Evolutionary conservation across 257 asterid genomes (phyloP).

Genomic region (Linderniella brevidens): DNA sequence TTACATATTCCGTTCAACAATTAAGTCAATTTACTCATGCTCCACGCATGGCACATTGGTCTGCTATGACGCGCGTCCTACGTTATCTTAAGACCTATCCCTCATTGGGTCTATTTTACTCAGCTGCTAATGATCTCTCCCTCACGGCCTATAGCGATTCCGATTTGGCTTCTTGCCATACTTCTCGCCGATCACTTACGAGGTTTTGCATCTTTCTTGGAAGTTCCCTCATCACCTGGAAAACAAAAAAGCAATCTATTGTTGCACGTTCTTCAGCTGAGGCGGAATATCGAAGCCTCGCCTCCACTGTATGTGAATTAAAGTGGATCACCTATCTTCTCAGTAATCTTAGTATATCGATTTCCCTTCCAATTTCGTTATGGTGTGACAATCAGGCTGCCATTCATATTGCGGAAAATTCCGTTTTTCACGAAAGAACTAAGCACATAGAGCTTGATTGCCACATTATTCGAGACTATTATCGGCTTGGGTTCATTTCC

Average conservation of each 20-base stretch:
- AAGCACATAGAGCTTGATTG: background rate
- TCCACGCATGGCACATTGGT: background rate
- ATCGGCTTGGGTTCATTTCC: background rate
- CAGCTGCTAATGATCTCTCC: no score
- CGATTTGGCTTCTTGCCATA: background rate
- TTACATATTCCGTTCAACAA: background rate
- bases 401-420: background rate
- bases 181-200: background rate
- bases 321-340: background rate
- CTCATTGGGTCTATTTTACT: no score
- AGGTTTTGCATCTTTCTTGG: constrained; percentile 1
- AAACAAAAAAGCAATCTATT: background rate
- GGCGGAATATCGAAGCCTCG: background rate
- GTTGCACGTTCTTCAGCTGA: constrained; percentile 1
- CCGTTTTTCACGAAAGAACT: background rate
- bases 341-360: background rate
- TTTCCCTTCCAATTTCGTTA: background rate
- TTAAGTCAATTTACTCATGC: background rate
- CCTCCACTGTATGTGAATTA: background rate
- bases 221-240: background rate
- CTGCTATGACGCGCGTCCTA: background rate
- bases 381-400: background rate
- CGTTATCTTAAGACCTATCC: background rate
- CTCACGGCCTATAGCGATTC: no score
- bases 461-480: background rate